A percentile compares a stretch with the other conserved stretches of the same genome.
phyloP scores from a whole-genome alignment of 108 stramenopile genomes.

The Aureococcus anophagefferens region DNA sequence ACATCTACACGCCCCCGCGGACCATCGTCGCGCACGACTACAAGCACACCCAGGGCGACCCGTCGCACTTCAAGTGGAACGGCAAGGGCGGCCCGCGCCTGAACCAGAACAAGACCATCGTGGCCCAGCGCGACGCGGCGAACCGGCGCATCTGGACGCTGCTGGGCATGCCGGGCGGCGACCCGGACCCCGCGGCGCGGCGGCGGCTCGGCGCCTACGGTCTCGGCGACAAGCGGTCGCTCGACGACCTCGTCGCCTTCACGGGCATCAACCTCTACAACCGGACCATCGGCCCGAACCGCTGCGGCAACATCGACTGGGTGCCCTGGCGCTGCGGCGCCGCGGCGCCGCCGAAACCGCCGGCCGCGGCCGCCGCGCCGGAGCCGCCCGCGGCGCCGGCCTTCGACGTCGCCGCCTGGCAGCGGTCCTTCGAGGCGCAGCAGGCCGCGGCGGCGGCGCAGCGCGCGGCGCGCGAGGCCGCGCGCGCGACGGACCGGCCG shows the following conservation, averaged over 20 bases:
- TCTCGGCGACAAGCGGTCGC: constrained; percentile 53
- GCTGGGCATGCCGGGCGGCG: constrained; percentile 52
- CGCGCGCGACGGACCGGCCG: too few relatives aligned
- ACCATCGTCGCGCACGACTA: constrained; percentile 77
- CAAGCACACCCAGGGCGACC: constrained; percentile 56
- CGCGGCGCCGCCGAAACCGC: not conserved
- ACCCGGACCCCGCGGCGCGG: constrained; percentile 1
- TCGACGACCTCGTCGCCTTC: constrained; percentile 62
- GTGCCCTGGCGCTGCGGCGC: constrained; percentile 37
- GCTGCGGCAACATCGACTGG: constrained; percentile 72
- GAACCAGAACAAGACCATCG: constrained; percentile 9
- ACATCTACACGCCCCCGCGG: constrained; percentile 70
- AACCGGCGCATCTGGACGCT: constrained; percentile 46
- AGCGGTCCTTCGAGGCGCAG: too few relatives aligned
- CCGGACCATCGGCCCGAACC: constrained; percentile 37
- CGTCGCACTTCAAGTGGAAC: constrained; percentile 48
- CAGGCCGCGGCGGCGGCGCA: too few relatives aligned
- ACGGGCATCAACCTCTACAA: constrained; percentile 54
- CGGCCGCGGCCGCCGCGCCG: too few relatives aligned
- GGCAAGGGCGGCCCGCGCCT: not conserved
- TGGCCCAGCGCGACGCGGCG: constrained; percentile 8
- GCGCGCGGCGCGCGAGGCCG: too few relatives aligned
- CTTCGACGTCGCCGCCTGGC: too few relatives aligned
- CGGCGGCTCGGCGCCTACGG: constrained; percentile 42
- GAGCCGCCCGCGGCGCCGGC: too few relatives aligned